Evolutionary conservation across 225 moss, liverwort and hornwort genomes (phyloP).

Genomic region (Polytrichum formosum): DNA sequence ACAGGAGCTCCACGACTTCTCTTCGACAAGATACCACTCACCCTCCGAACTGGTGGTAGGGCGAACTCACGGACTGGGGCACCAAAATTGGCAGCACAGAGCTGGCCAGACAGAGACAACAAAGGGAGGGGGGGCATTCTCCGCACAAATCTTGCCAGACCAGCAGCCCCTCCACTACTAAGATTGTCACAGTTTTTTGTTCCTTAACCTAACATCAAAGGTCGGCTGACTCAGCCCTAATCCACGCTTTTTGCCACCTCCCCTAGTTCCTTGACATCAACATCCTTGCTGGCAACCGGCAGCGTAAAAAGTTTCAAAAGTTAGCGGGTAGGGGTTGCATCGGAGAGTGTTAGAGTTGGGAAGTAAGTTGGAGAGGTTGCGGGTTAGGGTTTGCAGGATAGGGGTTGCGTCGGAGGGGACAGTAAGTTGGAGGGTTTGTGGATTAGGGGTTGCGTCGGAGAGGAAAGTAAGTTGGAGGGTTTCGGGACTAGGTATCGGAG

Average conservation of each 20-base stretch:
- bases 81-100: conserved; percentile 7
- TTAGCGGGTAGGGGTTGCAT: background rate
- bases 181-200: background rate
- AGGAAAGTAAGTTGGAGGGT: background rate
- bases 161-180: background rate
- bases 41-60: background rate
- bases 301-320: too few species aligned
- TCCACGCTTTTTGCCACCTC: background rate
- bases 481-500: background rate
- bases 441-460: too few species aligned
- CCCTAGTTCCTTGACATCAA: too few species aligned
- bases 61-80: background rate
- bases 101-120: too few species aligned
- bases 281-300: too few species aligned
- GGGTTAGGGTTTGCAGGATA: too few species aligned
- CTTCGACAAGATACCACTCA: background rate
- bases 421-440: too few species aligned
- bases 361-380: too few species aligned
- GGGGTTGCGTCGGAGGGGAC: too few species aligned
- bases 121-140: background rate
- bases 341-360: background rate
- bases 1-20: background rate
- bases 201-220: background rate
- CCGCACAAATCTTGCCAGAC: background rate
- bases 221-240: conserved; percentile 3